These are phyloP conservation scores for Dianthus caryophyllus DNA, from an alignment of 148 eudicot genomes.

Conservation along the genomic window DNA sequence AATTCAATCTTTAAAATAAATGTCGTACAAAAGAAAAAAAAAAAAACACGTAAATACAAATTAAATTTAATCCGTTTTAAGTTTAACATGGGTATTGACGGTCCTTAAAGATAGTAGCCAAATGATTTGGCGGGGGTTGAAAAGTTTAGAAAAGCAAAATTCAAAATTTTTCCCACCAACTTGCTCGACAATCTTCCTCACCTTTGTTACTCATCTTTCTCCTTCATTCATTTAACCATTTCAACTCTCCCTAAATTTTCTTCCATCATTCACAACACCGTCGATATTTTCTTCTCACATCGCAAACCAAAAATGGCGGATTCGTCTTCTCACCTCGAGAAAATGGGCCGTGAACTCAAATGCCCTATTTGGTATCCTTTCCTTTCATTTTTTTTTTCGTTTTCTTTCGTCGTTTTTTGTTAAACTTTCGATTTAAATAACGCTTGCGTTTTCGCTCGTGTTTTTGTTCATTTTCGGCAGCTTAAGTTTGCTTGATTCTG, in stretches of 20 bases:
- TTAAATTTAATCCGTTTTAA: too few relatives aligned
- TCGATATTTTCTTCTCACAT: too few relatives aligned
- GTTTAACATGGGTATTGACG: too few relatives aligned
- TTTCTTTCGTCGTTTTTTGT: too few relatives aligned
- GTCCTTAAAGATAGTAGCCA: too few relatives aligned
- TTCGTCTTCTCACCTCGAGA: slow-evolving; percentile 43
- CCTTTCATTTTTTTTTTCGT: neutral
- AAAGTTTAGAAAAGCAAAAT: slow-evolving; percentile 11
- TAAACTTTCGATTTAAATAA: too few relatives aligned
- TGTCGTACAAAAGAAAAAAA: too few relatives aligned
- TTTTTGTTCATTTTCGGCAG: slow-evolving; percentile 31
- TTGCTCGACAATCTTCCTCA: slow-evolving; percentile 28
- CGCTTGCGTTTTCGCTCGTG: neutral
- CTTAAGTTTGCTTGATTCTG: slow-evolving; percentile 62
- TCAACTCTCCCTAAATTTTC: neutral
- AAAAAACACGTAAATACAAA: too few relatives aligned
- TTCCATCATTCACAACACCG: too few relatives aligned
- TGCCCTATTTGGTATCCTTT: slow-evolving; percentile 73
- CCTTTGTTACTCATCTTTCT: neutral
- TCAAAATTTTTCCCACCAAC: slow-evolving; percentile 35
- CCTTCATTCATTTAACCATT: neutral
- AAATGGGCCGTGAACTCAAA: slow-evolving; percentile 79
- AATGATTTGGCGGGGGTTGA: slow-evolving; percentile 3
- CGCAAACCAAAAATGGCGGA: slow-evolving; percentile 43
- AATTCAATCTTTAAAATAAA: too few relatives aligned